A percentile compares a stretch with the other conserved stretches of the same genome.
Conservation (phyloP, 768 basidiomycete species). For the Myochromella boudieri region DNA sequence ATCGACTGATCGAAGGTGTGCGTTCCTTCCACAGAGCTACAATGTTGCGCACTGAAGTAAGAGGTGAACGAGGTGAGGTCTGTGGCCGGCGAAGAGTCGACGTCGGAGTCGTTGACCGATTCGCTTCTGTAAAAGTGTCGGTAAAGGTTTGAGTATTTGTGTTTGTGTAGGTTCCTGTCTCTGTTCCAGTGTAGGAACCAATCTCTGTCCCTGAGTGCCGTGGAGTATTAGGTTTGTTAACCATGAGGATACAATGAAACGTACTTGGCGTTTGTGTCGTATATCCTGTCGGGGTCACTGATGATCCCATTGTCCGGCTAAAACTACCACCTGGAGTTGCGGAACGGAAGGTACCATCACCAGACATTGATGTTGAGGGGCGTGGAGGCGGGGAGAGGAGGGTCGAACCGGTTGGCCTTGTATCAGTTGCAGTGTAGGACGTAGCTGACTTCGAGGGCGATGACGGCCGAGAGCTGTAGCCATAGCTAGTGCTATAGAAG, state of each 20-base stretch:
- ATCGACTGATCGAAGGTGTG: slow-evolving; percentile 49
- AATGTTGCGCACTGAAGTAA: slow-evolving; percentile 75
- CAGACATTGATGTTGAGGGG: slow-evolving; percentile 31
- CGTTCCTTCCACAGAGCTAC: slow-evolving; percentile 82
- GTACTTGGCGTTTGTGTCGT: slow-evolving; percentile 36
- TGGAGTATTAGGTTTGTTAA: slow-evolving; percentile 25
- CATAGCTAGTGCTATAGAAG: slow-evolving; percentile 29
- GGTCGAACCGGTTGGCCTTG: slow-evolving; percentile 34
- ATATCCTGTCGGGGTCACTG: slow-evolving; percentile 33
- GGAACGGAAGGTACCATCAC: slow-evolving; percentile 25
- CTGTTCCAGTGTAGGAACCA: slow-evolving; percentile 22
- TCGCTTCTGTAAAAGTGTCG: slow-evolving; percentile 28
- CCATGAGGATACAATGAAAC: slow-evolving; percentile 27
- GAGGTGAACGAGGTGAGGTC: slow-evolving; percentile 66
- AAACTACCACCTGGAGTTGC: slow-evolving; percentile 25
- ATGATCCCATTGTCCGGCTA: slow-evolving; percentile 29
- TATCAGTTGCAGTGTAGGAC: slow-evolving; percentile 35
- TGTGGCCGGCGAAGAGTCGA: slow-evolving; percentile 63
- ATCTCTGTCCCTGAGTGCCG: slow-evolving; percentile 29
- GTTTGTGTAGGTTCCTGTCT: slow-evolving; percentile 25
- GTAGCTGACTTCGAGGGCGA: slow-evolving; percentile 45
- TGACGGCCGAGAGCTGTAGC: slow-evolving; percentile 42
- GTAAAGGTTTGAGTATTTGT: slow-evolving; percentile 23
- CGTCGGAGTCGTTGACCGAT: slow-evolving; percentile 43
- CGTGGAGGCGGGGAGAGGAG: slow-evolving; percentile 50